Percentiles rank a stretch among this genome's conserved stretches.
These are phyloP conservation scores for Monosporozyma siamensis DNA, from an alignment of 805 yeast genomes.

Conservation along the genomic window DNA sequence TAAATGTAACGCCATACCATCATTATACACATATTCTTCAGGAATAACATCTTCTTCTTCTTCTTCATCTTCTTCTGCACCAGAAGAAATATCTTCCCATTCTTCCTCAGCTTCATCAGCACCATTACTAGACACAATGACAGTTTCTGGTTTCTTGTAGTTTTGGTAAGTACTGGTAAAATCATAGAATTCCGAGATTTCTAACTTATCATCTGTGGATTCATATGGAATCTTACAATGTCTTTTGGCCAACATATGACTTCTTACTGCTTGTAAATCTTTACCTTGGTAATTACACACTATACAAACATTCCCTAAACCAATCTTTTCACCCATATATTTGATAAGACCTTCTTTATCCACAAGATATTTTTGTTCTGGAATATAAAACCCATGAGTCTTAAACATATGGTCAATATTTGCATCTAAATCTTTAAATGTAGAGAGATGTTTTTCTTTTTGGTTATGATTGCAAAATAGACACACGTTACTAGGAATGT, in stretches of 20 bases:
- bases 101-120: slow-evolving; percentile 26
- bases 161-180: slow-evolving; percentile 60
- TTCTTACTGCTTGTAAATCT: slow-evolving; percentile 75
- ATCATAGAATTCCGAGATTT: slow-evolving; percentile 85
- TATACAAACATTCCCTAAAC: slow-evolving; percentile 84
- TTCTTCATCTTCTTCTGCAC: slow-evolving; percentile 22
- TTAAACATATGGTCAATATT: slow-evolving; percentile 68
- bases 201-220: slow-evolving; percentile 70
- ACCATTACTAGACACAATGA: slow-evolving; percentile 20
- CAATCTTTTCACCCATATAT: slow-evolving; percentile 83
- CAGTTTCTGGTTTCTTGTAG: slow-evolving; percentile 13
- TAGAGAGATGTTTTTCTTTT: slow-evolving; percentile 17
- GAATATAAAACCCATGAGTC: slow-evolving; percentile 77
- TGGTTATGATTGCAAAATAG: slow-evolving; percentile 42
- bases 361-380: slow-evolving; percentile 65
- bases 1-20: slow-evolving; percentile 65
- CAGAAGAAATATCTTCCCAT: slow-evolving; percentile 28
- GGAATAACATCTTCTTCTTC: slow-evolving; percentile 29
- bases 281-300: slow-evolving; percentile 80
- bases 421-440: slow-evolving; percentile 32
- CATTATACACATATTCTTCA: slow-evolving; percentile 39
- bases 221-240: slow-evolving; percentile 91
- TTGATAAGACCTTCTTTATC: slow-evolving; percentile 65
- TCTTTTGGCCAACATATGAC: slow-evolving; percentile 80
- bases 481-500: slow-evolving; percentile 43